Percentiles rank a stretch among this genome's conserved stretches.
These are phyloP conservation scores for Saccharomycopsis sp. DNA, from an alignment of 805 yeast species.

Conservation along the genomic window DNA sequence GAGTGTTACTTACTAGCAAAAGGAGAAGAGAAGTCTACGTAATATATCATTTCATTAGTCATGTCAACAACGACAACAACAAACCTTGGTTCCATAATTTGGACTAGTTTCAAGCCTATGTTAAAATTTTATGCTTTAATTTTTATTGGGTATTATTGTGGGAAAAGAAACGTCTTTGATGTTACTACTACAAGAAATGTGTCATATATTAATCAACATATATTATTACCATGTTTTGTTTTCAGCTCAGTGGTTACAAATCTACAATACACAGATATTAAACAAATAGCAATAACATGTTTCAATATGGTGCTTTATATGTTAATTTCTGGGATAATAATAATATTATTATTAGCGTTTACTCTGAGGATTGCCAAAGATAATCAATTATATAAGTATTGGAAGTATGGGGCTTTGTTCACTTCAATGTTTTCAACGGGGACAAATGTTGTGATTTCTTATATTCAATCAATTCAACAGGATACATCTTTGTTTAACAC, in stretches of 20 bases:
- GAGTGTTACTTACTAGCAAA: no score
- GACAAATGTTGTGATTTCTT: constrained; percentile 78
- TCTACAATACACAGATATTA: constrained; percentile 57
- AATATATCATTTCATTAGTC: no score
- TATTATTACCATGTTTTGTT: constrained; percentile 64
- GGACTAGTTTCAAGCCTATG: constrained; percentile 71
- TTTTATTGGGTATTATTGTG: constrained; percentile 53
- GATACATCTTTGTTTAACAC: constrained; percentile 42
- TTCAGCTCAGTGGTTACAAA: constrained; percentile 62
- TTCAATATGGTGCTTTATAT: constrained; percentile 37
- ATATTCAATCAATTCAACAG: constrained; percentile 56
- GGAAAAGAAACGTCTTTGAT: constrained; percentile 50
- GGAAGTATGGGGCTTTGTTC: constrained; percentile 69
- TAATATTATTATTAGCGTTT: constrained; percentile 36
- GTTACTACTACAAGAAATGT: constrained; percentile 61
- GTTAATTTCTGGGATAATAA: constrained; percentile 31
- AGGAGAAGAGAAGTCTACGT: no score
- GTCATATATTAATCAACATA: constrained; percentile 56
- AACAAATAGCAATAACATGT: constrained; percentile 54
- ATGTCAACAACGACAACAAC: no score
- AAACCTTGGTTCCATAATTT: no score
- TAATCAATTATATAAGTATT: constrained; percentile 28
- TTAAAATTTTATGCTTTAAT: constrained; percentile 68
- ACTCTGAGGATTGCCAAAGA: background rate
- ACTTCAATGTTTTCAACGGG: constrained; percentile 71